A percentile compares a stretch with the other conserved stretches of the same genome.
Evolutionary conservation across 2,329 filamentous ascomycete species (phyloP).

Genomic region (Penicillium palitans): DNA sequence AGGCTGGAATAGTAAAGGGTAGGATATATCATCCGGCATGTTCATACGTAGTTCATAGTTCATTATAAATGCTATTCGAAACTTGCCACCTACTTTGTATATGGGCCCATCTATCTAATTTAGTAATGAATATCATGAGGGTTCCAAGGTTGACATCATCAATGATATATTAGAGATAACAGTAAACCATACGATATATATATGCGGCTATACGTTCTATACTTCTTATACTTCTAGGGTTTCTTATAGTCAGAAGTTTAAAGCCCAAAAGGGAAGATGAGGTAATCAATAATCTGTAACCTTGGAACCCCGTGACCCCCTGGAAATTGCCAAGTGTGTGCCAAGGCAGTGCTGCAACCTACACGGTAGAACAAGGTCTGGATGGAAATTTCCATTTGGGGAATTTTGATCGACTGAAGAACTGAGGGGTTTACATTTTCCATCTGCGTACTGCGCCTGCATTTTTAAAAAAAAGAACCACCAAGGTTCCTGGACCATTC

Average conservation of each 20-base stretch:
- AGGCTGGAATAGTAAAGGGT: too few relatives aligned
- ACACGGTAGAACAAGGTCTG: slow-evolving; percentile 2
- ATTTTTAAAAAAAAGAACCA: background rate
- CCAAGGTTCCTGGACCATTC: background rate
- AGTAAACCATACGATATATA: too few relatives aligned
- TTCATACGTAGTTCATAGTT: background rate
- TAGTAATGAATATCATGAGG: background rate
- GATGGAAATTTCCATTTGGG: background rate
- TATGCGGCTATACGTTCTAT: background rate
- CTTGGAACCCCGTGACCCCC: too few relatives aligned
- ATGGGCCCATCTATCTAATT: background rate
- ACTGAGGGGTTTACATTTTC: background rate
- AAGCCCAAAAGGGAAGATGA: background rate
- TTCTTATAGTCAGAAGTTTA: background rate
- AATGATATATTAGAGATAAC: too few relatives aligned
- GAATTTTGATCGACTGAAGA: background rate
- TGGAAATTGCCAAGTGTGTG: too few relatives aligned
- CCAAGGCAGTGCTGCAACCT: background rate
- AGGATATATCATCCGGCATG: background rate
- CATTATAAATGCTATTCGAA: background rate
- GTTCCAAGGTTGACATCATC: too few relatives aligned
- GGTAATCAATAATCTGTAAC: background rate
- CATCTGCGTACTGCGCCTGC: background rate
- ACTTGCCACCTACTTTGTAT: background rate
- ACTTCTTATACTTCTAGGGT: background rate